phyloP scores from a whole-genome alignment of 2,329 filamentous ascomycete genomes.

The Penicillium sp. region DNA sequence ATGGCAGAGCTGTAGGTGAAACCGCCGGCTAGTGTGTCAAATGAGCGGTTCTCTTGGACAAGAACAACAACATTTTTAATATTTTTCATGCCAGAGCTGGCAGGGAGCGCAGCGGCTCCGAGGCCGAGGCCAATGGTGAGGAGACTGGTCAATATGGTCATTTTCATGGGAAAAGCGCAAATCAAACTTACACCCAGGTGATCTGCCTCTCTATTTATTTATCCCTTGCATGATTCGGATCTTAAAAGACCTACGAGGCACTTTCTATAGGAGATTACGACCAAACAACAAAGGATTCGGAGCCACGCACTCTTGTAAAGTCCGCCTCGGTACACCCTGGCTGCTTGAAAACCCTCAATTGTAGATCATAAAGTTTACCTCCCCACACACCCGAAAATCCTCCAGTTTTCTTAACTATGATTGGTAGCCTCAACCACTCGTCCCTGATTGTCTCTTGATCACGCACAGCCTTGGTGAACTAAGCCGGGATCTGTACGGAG shows the following conservation, averaged over 20 bases:
- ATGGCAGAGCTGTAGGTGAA: slow-evolving; percentile 39
- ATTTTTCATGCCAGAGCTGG: neutral
- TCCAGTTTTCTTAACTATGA: neutral
- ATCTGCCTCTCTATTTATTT: neutral
- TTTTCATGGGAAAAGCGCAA: neutral
- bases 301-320: neutral
- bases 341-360: neutral
- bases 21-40: slow-evolving; percentile 45
- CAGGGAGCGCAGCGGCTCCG: neutral
- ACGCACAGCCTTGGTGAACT: neutral
- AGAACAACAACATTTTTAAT: slow-evolving; percentile 53
- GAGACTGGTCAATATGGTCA: neutral
- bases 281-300: neutral
- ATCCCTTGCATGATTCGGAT: neutral
- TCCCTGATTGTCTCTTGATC: neutral
- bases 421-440: neutral
- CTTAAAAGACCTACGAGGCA: neutral
- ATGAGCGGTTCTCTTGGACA: slow-evolving; percentile 45
- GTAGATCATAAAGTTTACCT: neutral
- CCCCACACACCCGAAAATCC: neutral
- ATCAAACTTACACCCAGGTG: neutral
- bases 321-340: neutral
- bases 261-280: neutral
- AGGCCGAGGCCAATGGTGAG: neutral
- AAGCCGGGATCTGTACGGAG: neutral